Evolutionary conservation across 2,329 filamentous ascomycete species (phyloP).

Genomic region (Botrytis deweyae): DNA sequence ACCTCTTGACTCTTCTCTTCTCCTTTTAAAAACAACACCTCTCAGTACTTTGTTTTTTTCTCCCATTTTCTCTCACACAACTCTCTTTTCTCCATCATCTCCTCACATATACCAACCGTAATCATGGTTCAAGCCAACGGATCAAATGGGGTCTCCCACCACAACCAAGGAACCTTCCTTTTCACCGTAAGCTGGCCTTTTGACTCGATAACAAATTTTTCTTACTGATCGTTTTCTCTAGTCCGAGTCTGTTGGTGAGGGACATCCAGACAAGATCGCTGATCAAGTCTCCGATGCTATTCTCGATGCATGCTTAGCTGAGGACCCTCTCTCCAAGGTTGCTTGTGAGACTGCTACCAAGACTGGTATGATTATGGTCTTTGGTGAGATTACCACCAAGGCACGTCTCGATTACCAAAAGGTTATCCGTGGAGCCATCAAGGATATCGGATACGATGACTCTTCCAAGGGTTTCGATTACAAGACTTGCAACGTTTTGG

Average conservation of each 20-base stretch:
- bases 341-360: slow-evolving; percentile 99
- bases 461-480: slow-evolving; percentile 99
- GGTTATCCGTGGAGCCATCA: slow-evolving; percentile 89
- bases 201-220: slow-evolving; percentile 1
- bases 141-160: slow-evolving; percentile 41
- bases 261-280: slow-evolving; percentile 94
- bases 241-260: slow-evolving; percentile 87
- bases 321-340: slow-evolving; percentile 97
- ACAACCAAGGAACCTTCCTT: slow-evolving; percentile 71
- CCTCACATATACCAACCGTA: slow-evolving; percentile 62
- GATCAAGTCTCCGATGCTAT: slow-evolving; percentile 98
- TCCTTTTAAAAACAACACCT: slow-evolving; percentile 57
- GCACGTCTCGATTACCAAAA: slow-evolving; percentile 96
- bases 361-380: slow-evolving; percentile 99
- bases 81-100: slow-evolving; percentile 49
- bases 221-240: slow-evolving; percentile 38
- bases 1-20: slow-evolving; percentile 44
- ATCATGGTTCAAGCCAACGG: slow-evolving; percentile 55
- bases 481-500: slow-evolving; percentile 98
- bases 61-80: slow-evolving; percentile 45
- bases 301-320: slow-evolving; percentile 92
- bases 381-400: slow-evolving; percentile 98
- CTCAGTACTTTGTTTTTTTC: slow-evolving; percentile 34
- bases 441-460: slow-evolving; percentile 98
- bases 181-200: slow-evolving; percentile 63